Evolutionary conservation across 352 stramenopile species (phyloP).

Genomic region (Phytophthora melonis): DNA sequence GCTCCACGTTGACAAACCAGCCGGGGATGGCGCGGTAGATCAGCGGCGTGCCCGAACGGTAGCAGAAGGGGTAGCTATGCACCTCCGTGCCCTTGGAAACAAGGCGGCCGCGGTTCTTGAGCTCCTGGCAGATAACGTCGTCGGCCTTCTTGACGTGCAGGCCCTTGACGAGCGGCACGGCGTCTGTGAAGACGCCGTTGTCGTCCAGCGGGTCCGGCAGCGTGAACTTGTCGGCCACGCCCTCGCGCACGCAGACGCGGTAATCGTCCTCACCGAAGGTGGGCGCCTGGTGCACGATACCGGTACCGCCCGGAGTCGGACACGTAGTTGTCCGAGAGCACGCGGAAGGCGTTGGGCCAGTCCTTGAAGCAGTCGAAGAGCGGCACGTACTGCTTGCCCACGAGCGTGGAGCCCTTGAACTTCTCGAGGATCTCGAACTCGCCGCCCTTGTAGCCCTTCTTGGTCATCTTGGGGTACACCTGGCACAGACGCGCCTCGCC

Average conservation of each 20-base stretch:
- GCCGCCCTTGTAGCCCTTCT: conserved; percentile 97
- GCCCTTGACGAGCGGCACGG: conserved; percentile 94
- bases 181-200: conserved; percentile 96
- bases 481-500: conserved; percentile 94
- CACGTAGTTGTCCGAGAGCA: conserved; percentile 98
- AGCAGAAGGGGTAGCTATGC: conserved; percentile 99
- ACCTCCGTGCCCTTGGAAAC: conserved; percentile 97
- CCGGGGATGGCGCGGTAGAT: conserved; percentile 99
- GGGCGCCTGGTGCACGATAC: conserved; percentile 98
- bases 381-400: conserved; percentile 97
- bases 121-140: conserved; percentile 94
- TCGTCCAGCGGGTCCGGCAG: conserved; percentile 98
- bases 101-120: conserved; percentile 96
- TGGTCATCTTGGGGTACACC: conserved; percentile 98
- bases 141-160: conserved; percentile 99
- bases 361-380: conserved; percentile 97
- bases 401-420: conserved; percentile 93
- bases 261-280: conserved; percentile 99
- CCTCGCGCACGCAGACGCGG: conserved; percentile 97
- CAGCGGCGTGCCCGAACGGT: conserved; percentile 99
- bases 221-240: conserved; percentile 95
- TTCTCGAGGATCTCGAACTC: conserved; percentile 93
- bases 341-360: conserved; percentile 93
- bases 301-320: conserved; percentile 96
- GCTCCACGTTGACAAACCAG: conserved; percentile 99